These are phyloP conservation scores for Aspergillus taichungensis DNA, from an alignment of 495 filamentous ascomycete species.

Conservation along the genomic window DNA sequence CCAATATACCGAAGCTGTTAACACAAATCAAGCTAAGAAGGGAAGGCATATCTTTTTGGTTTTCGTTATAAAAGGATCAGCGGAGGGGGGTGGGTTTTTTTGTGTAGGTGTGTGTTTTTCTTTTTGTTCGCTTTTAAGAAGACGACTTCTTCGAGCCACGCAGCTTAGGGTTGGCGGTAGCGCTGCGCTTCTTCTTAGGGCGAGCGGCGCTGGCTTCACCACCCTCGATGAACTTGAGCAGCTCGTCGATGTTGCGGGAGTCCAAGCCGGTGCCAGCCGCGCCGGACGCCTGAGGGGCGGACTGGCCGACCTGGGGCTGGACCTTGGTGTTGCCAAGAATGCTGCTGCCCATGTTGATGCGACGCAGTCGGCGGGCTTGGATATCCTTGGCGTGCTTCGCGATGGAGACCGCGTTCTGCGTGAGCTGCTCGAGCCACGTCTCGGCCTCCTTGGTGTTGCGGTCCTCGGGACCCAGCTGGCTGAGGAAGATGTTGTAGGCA, in stretches of 20 bases:
- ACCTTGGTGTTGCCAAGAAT: constrained; percentile 39
- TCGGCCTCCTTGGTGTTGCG: constrained; percentile 93
- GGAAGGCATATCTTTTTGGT: constrained; percentile 4
- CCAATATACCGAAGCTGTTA: constrained; percentile 27
- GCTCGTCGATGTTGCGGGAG: constrained; percentile 71
- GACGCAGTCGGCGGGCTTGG: constrained; percentile 59
- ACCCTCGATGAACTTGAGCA: constrained; percentile 82
- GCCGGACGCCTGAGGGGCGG: constrained; percentile 33
- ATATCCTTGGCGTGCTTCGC: constrained; percentile 86
- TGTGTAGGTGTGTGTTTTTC: too few species aligned
- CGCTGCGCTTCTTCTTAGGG: constrained; percentile 56
- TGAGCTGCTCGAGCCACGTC: constrained; percentile 93
- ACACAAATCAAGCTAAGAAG: constrained; percentile 22
- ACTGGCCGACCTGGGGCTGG: constrained; percentile 48
- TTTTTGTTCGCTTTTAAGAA: constrained; percentile 15
- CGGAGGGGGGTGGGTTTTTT: background rate
- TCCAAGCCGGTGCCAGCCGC: constrained; percentile 45
- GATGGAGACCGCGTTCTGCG: constrained; percentile 85
- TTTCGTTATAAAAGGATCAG: constrained; percentile 5
- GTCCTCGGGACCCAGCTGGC: constrained; percentile 74
- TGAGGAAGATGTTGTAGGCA: constrained; percentile 88
- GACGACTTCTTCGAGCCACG: constrained; percentile 40
- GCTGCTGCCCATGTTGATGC: constrained; percentile 48
- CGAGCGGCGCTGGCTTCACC: constrained; percentile 46
- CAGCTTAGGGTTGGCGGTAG: constrained; percentile 63